A percentile compares a stretch with the other conserved stretches of the same genome.
Evolutionary conservation across 768 basidiomycete species (phyloP).

Genomic region (Amanita rimosa): DNA sequence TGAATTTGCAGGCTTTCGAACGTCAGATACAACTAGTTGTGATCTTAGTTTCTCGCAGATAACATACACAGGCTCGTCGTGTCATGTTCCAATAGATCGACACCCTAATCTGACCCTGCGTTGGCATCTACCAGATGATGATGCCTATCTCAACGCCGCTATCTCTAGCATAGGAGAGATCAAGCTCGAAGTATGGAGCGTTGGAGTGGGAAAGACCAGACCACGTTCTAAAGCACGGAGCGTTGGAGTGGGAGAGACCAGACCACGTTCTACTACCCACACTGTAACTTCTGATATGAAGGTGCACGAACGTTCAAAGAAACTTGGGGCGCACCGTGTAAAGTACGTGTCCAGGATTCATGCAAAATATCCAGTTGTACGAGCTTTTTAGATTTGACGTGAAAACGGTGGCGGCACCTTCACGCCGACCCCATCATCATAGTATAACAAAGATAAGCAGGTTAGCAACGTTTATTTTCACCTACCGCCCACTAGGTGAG

Average conservation of each 20-base stretch:
- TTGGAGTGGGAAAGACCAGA: neutral
- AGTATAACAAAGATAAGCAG: neutral
- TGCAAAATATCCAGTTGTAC: neutral
- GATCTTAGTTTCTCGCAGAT: constrained; percentile 6
- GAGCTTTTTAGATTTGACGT: neutral
- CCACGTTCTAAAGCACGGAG: neutral
- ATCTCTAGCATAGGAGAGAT: constrained; percentile 11
- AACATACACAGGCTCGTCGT: constrained; percentile 6
- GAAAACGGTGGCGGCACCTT: neutral
- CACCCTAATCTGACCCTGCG: no score
- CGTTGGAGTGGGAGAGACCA: neutral
- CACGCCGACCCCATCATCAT: no score
- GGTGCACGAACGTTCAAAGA: constrained; percentile 16
- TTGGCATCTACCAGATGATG: constrained; percentile 16
- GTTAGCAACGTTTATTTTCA: constrained; percentile 14
- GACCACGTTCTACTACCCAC: no score
- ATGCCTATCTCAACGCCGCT: constrained; percentile 9
- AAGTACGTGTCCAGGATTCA: constrained; percentile 8
- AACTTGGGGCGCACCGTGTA: constrained; percentile 13
- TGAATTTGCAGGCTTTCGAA: no score
- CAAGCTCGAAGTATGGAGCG: neutral
- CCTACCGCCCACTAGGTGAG: constrained; percentile 15
- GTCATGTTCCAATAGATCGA: neutral
- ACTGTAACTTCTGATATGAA: constrained; percentile 2
- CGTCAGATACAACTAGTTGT: neutral